A percentile compares a stretch with the other conserved stretches of the same genome.
phyloP scores from a whole-genome alignment of 768 basidiomycete genomes.

The Pleurotus tuber-regium region DNA sequence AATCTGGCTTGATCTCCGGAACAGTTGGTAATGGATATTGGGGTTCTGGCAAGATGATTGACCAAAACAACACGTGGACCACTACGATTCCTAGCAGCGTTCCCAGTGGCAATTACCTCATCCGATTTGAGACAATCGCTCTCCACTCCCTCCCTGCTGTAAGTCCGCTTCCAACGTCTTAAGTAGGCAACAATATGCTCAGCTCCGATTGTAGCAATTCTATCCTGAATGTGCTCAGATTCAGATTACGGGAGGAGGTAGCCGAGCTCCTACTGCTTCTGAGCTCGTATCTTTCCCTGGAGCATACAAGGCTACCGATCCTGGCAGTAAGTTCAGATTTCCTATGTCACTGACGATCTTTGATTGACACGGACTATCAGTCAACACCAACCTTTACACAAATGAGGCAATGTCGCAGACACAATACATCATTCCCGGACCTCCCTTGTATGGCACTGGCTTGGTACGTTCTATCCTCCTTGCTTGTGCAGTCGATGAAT shows the following conservation, averaged over 20 bases:
- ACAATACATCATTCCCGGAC: constrained; percentile 43
- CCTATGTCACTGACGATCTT: neutral
- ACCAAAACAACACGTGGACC: constrained; percentile 43
- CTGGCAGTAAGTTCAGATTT: constrained; percentile 31
- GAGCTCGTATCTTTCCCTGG: constrained; percentile 51
- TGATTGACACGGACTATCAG: constrained; percentile 16
- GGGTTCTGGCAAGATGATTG: constrained; percentile 44
- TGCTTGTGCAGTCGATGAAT: neutral
- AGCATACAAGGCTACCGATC: constrained; percentile 40
- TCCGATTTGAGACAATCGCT: constrained; percentile 50
- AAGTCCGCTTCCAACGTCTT: too few species aligned
- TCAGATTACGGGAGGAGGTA: constrained; percentile 39
- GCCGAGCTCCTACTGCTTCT: constrained; percentile 33
- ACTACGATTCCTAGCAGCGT: constrained; percentile 42
- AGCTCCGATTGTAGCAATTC: constrained; percentile 58
- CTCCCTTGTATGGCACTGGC: constrained; percentile 40
- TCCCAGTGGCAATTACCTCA: constrained; percentile 42
- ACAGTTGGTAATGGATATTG: constrained; percentile 37
- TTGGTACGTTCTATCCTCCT: neutral
- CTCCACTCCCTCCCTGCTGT: constrained; percentile 52
- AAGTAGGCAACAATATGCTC: too few species aligned
- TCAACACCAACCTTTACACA: constrained; percentile 39
- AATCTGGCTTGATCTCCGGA: constrained; percentile 43
- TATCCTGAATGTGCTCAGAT: constrained; percentile 61
- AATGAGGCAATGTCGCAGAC: constrained; percentile 34